Evolutionary conservation across 257 asterid species (phyloP).

Genomic region (Salvia rosmarinus): DNA sequence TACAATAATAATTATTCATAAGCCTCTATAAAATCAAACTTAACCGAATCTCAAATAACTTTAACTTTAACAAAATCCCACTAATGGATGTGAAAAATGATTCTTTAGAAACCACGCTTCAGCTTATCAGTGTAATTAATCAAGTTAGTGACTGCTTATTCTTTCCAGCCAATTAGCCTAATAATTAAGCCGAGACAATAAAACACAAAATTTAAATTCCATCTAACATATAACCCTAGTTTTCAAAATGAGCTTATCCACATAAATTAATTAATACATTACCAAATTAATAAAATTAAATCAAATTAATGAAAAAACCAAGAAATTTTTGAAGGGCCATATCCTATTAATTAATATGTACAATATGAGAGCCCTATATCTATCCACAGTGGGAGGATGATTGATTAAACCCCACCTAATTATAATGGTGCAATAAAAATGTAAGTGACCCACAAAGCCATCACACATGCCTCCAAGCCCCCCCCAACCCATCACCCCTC

Average conservation of each 20-base stretch:
- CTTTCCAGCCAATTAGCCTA: conserved; percentile 28
- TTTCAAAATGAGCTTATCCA: background rate
- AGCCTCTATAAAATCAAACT: background rate
- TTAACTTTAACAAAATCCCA: conserved; percentile 23
- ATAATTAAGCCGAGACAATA: background rate
- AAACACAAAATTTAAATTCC: background rate
- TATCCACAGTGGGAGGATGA: conserved; percentile 50
- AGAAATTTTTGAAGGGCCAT: too few relatives aligned
- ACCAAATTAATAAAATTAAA: background rate
- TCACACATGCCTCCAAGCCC: conserved; percentile 25
- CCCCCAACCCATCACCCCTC: background rate
- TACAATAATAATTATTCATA: background rate
- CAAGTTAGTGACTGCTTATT: conserved; percentile 18
- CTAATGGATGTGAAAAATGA: conserved; percentile 26
- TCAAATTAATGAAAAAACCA: too few relatives aligned
- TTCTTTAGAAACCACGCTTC: conserved; percentile 33
- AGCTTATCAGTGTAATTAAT: conserved; percentile 17
- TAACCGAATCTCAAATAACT: background rate
- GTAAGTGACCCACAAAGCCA: conserved; percentile 51
- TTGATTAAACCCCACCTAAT: conserved; percentile 87
- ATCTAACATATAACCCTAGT: background rate
- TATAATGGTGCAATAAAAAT: conserved; percentile 64
- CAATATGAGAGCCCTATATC: background rate
- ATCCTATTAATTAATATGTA: background rate
- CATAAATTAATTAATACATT: too few relatives aligned